Evolutionary conservation across 768 basidiomycete species (phyloP).

Genomic region (Pleurotus giganteus): DNA sequence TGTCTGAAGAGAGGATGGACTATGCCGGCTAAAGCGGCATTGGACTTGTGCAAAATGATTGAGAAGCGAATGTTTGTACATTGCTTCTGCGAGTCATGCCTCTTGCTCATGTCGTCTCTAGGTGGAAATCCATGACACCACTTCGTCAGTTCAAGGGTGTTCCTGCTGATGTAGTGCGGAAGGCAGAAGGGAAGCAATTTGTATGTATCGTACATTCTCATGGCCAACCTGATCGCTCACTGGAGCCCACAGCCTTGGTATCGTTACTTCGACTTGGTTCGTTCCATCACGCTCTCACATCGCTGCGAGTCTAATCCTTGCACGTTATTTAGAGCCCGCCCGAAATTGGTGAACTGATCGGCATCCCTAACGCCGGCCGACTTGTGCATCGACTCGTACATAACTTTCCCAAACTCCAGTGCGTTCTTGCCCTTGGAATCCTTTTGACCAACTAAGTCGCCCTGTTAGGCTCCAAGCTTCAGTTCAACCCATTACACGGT

Average conservation of each 20-base stretch:
- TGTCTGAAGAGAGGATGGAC: conserved; percentile 99
- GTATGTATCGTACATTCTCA: conserved; percentile 33
- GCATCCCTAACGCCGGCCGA: conserved; percentile 89
- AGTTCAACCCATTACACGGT: conserved; percentile 94
- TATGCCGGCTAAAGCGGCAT: conserved; percentile 83
- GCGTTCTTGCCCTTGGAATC: conserved; percentile 21
- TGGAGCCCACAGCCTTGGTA: conserved; percentile 73
- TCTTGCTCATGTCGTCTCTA: conserved; percentile 23
- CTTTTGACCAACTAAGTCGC: conserved; percentile 2
- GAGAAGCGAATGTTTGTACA: conserved; percentile 72
- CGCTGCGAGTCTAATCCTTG: neutral
- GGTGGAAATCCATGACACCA: conserved; percentile 99
- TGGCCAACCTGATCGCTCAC: neutral
- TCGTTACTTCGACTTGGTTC: conserved; percentile 87
- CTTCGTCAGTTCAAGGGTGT: conserved; percentile 94
- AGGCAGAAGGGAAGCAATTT: conserved; percentile 98
- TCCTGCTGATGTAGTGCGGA: conserved; percentile 78
- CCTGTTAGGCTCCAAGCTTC: conserved; percentile 78
- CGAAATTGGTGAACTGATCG: conserved; percentile 94
- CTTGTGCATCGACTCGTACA: conserved; percentile 93
- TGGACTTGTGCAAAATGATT: conserved; percentile 96
- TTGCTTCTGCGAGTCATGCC: neutral
- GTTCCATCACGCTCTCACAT: conserved; percentile 9
- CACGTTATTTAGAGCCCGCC: conserved; percentile 55
- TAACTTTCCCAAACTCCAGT: conserved; percentile 94